Evolutionary conservation across 2,329 filamentous ascomycete species (phyloP), one percentile per base, ranked within the genome.

Genomic region (Talaromyces sp.): DNA sequence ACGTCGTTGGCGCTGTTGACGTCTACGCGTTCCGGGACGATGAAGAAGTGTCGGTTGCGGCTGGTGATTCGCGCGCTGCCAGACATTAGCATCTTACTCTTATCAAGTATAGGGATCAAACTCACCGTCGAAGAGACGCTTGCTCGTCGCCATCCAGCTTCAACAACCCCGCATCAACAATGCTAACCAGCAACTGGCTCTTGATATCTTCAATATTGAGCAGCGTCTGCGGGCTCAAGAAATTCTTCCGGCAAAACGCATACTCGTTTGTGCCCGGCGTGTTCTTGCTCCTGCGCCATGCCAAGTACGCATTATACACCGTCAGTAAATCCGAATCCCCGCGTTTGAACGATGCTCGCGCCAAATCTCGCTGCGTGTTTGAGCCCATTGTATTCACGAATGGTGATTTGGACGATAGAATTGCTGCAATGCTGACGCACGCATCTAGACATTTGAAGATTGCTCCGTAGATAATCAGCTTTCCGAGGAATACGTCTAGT

Each of bases 181-280:
- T 82, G 0, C 91, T 90, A 1, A 91, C 88, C 1, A 97, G 81
- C 0, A 99, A 85, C 70, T 99, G 95, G 7, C 90, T 90, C 75
- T 98, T 99, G 58, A 98, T 83, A 68, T 99, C 95, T 73, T 99
- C 95, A 65, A 99, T 96, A 65, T 95, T 96, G 54, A 87, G 82
- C 4, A 99, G 82, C 3, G 91, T 95, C 72, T 96, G 92, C n/a
- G 89, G 84, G 63, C 88, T 93, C 58, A 99, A 84, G 71, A 93
- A 97, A 75, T 96, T 96, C 78, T 96, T 97, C 69, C 89, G 88
- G 78, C 95, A 99, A 76, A 96, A 99, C 66, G 92, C 86, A 69
- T 88, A 91, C 70, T 98, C 93, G 55, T 89, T 91, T 54, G 85
- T 82, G 8, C 84, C 82, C 0, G 87, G 84, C 0, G 87, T 85